Evolutionary conservation across 2,329 filamentous ascomycete species (phyloP), one percentile per base, ranked within the genome.

Genomic region (Fusarium haematococcum): DNA sequence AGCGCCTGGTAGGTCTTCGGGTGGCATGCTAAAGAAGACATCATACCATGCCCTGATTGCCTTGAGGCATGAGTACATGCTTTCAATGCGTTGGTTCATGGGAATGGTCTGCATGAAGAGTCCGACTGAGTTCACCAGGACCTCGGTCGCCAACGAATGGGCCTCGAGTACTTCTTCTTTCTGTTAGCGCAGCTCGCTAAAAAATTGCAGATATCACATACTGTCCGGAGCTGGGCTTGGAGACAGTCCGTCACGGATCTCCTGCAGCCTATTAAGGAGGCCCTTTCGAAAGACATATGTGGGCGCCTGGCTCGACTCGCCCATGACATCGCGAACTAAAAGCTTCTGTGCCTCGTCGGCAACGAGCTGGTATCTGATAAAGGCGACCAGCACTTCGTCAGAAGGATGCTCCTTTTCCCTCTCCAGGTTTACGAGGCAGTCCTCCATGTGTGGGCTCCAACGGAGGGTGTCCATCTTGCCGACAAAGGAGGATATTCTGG

Each of bases 401-500:
- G 84, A 84, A 0, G 85, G 81, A 27, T 83, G 83, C 65, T 91
- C 87, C 9, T 83, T 83, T 2, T 84, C 80, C 18, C 84, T 80
- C 6, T 83, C 81, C 0, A 92, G 80, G 2, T 84, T 72, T 6
- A 84, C 79, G 1, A 92, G 81, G 39, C 86, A 89, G 39, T 91
- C 89, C 33, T 91, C 89, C 83, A 92, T 86, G 61, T 90, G 86
- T 2, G 86, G 74, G 1, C 86, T 91, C 90, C 90, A 93, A 3
- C 82, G 84, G 58, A 92, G 81, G 2, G 85, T 76, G 62, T 91
- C 88, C 59, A 85, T 83, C 54, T 85, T 85, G 27, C 85, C 85
- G 16, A 88, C 81, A 62, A 82, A 86, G 4, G 77, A 81, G 57
- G 82, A 79, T 65, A 80, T 79, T 67, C 82, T 85, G 63, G 6